Base-by-base conservation (phyloP, 108 stramenopile species). In the Nitzschia putrida region DNA sequence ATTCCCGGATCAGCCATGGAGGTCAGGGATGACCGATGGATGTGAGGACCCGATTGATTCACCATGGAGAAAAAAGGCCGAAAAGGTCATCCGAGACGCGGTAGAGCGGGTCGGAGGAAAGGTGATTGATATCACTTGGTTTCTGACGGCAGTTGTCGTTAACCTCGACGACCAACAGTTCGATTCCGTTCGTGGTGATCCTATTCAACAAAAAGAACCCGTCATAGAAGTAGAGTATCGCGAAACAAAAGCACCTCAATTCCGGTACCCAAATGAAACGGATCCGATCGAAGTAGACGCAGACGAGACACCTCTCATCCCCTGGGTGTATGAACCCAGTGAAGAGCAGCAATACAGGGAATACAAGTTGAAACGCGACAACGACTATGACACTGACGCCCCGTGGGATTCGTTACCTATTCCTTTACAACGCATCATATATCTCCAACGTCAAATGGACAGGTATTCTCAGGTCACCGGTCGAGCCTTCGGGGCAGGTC, bases 71-170 rank as follows among this genome's bases (percentile, higher is more conserved):
- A 68, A 78, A 41, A 65, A 87, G 66, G 93, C 90, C 0, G 89
- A 94, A 66, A 29, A 63, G 5, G 70, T 89, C 53, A 88, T 94
- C 37, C n/a, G 59, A 18, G 72, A 79, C 57, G 82, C 88, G 5
- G 85, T 68, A 8, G 43, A 64, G 44, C 53, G 81, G 8, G 84
- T 82, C 0, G 90, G 88, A 0, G 87, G 77, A 12, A 68, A 52
- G 7, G 81, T 89, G 8, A 72, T 78, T n/a, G 93, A 90, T 76
- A 79, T 88, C 18, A 94, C 93, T 0, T 94, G 93, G 93, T 94
- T 80, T 71, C 66, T 90, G 73, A 85, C 87, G 47, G 66, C 66
- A 39, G 71, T 87, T 12, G 78, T 89, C 24, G 60, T 93, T 57
- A 40, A 44, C 4, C 24, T 69, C 47, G 83, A 85, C 60, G 63